Evolutionary conservation across 2,329 filamentous ascomycete species (phyloP), one percentile per base, ranked within the genome.

Genomic region (Drechmeria coniospora): DNA sequence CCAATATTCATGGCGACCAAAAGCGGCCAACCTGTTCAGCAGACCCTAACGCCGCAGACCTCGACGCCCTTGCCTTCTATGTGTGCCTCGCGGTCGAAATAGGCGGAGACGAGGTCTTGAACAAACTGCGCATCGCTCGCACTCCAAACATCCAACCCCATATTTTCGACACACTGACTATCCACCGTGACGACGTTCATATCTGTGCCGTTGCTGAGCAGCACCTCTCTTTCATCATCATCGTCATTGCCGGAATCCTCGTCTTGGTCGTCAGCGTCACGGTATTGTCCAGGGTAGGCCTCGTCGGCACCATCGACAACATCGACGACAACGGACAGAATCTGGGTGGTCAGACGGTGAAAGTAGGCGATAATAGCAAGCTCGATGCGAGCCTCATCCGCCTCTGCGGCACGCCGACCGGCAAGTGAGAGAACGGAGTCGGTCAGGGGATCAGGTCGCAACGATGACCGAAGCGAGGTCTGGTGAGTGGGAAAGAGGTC

Each of bases 61-160:
- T 81, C 74, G 2, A 84, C 60, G n/a, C 68, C 68, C 43, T 73
- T 74, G 20, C 71, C 69, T 46, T 80, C 68, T 13, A 82, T 67
- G 37, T 63, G 61, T 8, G 72, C 73, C 25, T 60, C 50, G 11
- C 74, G 58, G 17, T 60, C 69, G 52, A 82, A 84, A 53, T 81
- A 87, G 36, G 68, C 53, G 35, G 51, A 60, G 24, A 69, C 56
- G 27, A 79, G 56, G 30, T 74, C 72, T 35, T 57, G 57, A 11
- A 82, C 65, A 43, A 86, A 87, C 3, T 58, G 58, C n/a, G 67
- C 68, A 45, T 87, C 81, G 11, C 59, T 59, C 18, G 65, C 59
- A 45, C 77, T 84, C 79, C 80, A 90, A 1, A 74, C 62, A 41
- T 90, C 81, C 13, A 90, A 61, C 0, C 81, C 81, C 72, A 87